Evolutionary conservation across 1,284 basidiomycete species (phyloP).

Genomic region (Leccinum griseonigrum): DNA sequence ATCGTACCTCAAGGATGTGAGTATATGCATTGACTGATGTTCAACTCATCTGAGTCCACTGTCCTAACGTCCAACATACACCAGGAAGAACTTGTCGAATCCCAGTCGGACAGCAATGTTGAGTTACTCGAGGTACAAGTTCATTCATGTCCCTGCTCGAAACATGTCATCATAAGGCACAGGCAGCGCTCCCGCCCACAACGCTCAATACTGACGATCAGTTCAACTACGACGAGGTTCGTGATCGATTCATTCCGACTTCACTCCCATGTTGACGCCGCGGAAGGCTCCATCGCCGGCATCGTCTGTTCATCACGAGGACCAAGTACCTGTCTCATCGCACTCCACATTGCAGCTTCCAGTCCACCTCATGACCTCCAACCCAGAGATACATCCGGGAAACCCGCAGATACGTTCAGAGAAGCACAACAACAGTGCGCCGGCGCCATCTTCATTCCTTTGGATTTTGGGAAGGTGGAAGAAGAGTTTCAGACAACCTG

Average conservation of each 20-base stretch:
- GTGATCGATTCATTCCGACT: neutral
- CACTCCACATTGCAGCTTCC: neutral
- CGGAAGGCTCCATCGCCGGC: neutral
- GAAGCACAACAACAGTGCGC: neutral
- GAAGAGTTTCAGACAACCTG: neutral
- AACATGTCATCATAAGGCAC: neutral
- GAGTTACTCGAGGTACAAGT: neutral
- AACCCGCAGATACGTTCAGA: neutral
- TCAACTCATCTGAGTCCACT: neutral
- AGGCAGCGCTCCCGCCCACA: neutral
- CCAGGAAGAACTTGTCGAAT: no score
- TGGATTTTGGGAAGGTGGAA: neutral
- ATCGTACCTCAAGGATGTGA: neutral
- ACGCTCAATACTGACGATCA: neutral
- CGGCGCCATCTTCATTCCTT: neutral
- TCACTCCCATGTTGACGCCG: neutral
- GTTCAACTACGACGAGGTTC: neutral
- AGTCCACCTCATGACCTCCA: neutral
- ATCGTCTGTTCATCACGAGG: neutral
- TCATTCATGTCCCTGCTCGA: neutral
- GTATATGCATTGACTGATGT: neutral
- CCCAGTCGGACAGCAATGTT: neutral
- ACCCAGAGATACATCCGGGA: neutral
- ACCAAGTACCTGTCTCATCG: neutral
- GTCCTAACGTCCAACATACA: neutral